Evolutionary conservation across 495 filamentous ascomycete genomes (phyloP).

Genomic region (Neohortaea acidophila): DNA sequence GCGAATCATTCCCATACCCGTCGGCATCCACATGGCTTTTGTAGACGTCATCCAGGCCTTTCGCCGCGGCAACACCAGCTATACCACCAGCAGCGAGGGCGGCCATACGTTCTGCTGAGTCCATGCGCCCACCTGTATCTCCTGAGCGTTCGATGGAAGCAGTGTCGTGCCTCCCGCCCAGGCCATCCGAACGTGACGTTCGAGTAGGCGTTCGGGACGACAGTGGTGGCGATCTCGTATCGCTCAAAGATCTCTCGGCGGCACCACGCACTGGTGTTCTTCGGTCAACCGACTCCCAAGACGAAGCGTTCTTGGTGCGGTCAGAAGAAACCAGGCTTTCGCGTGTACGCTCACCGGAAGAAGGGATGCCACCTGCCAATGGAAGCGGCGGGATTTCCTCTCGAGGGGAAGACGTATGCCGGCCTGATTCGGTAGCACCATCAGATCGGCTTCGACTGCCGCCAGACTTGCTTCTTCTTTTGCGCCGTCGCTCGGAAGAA

Average conservation of each 20-base stretch:
- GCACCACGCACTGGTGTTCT: conserved; percentile 44
- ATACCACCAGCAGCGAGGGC: conserved; percentile 28
- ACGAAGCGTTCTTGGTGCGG: no score
- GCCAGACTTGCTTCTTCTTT: conserved; percentile 32
- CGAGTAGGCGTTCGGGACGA: conserved; percentile 22
- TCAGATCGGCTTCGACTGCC: conserved; percentile 38
- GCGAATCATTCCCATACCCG: conserved; percentile 22
- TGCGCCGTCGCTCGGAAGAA: conserved; percentile 33
- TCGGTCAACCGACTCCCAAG: no score
- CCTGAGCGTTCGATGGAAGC: conserved; percentile 32
- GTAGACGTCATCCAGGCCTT: conserved; percentile 18
- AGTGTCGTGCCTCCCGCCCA: conserved; percentile 44
- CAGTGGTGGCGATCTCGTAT: conserved; percentile 37
- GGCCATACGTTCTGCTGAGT: conserved; percentile 28
- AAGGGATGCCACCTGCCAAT: conserved; percentile 65
- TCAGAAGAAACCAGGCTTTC: conserved; percentile 78
- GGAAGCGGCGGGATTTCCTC: conserved; percentile 62
- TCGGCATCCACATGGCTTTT: conserved; percentile 19
- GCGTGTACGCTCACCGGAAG: no score
- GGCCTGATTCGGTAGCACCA: conserved; percentile 34
- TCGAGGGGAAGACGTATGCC: conserved; percentile 25
- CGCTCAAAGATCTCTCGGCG: conserved; percentile 36
- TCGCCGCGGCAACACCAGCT: conserved; percentile 19
- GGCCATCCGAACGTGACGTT: conserved; percentile 37
- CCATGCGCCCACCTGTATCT: no score